Evolutionary conservation across 2,329 filamentous ascomycete genomes (phyloP).

Genomic region (Claviceps spartinae): DNA sequence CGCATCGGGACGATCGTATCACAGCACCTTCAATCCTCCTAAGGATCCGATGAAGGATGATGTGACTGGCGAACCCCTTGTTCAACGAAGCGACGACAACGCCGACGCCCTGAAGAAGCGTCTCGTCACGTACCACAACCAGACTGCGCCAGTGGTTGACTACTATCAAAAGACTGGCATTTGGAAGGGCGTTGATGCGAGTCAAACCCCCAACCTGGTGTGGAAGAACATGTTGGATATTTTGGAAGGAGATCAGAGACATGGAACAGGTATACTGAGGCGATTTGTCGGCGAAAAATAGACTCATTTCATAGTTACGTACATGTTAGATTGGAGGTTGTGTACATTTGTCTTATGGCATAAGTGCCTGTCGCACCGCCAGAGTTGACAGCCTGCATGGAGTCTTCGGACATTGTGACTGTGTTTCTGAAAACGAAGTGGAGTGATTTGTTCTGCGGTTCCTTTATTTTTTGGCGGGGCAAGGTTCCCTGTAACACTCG

Average conservation of each 20-base stretch:
- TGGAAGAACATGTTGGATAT: conserved; percentile 87
- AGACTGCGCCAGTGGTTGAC: conserved; percentile 81
- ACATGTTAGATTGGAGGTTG: not conserved
- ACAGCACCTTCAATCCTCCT: conserved; percentile 97
- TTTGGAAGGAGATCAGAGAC: conserved; percentile 45
- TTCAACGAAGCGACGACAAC: conserved; percentile 96
- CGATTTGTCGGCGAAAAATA: conserved; percentile 17
- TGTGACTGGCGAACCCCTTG: conserved; percentile 86
- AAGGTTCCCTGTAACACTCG: too few species aligned
- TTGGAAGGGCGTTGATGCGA: conserved; percentile 91
- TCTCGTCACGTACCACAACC: conserved; percentile 79
- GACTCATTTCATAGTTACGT: not conserved
- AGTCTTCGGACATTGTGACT: too few species aligned
- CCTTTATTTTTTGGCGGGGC: too few species aligned
- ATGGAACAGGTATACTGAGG: conserved; percentile 28
- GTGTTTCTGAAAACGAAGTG: conserved; percentile 6
- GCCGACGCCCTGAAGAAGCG: conserved; percentile 92
- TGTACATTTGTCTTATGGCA: not conserved
- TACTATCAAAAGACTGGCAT: conserved; percentile 98
- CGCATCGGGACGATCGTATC: conserved; percentile 90
- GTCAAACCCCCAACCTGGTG: conserved; percentile 87
- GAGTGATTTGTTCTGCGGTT: not conserved
- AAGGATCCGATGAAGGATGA: conserved; percentile 93
- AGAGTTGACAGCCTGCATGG: conserved; percentile 3
- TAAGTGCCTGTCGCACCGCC: not conserved